phyloP scores from a whole-genome alignment of 2,329 filamentous ascomycete genomes.

The Epichloe brachyelytri region DNA sequence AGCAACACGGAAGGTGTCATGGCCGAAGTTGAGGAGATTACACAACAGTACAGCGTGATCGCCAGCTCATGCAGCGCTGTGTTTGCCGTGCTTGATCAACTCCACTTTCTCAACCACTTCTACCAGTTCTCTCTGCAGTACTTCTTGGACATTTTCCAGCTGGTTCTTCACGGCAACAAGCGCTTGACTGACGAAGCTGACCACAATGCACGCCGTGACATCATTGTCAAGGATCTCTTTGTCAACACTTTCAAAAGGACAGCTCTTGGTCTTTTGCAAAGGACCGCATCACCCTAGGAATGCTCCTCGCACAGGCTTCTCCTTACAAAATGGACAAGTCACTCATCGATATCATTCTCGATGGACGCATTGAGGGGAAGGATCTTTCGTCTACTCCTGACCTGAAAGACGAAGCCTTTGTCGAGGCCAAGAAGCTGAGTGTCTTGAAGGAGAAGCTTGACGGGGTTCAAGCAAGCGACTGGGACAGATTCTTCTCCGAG shows the following conservation, averaged over 20 bases:
- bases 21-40: slow-evolving; percentile 94
- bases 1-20: slow-evolving; percentile 94
- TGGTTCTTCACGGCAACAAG: slow-evolving; percentile 71
- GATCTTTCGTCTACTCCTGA: slow-evolving; percentile 62
- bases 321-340: slow-evolving; percentile 90
- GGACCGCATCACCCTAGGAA: slow-evolving; percentile 84
- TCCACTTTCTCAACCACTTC: slow-evolving; percentile 97
- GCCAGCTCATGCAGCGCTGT: slow-evolving; percentile 93
- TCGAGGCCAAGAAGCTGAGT: slow-evolving; percentile 53
- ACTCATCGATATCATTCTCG: slow-evolving; percentile 76
- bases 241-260: slow-evolving; percentile 86
- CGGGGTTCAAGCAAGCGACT: slow-evolving; percentile 46
- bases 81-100: slow-evolving; percentile 89
- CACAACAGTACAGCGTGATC: slow-evolving; percentile 84
- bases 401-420: slow-evolving; percentile 54
- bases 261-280: slow-evolving; percentile 82
- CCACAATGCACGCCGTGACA: slow-evolving; percentile 67
- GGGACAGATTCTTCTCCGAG: slow-evolving; percentile 72
- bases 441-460: slow-evolving; percentile 63
- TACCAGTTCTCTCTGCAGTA: slow-evolving; percentile 99
- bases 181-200: slow-evolving; percentile 58
- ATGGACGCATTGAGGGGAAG: slow-evolving; percentile 59
- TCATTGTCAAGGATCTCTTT: slow-evolving; percentile 86
- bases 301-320: slow-evolving; percentile 90
- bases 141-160: slow-evolving; percentile 94